Base-by-base conservation (phyloP, 495 filamentous ascomycete species). In the Aspergillus coremiiformis region DNA sequence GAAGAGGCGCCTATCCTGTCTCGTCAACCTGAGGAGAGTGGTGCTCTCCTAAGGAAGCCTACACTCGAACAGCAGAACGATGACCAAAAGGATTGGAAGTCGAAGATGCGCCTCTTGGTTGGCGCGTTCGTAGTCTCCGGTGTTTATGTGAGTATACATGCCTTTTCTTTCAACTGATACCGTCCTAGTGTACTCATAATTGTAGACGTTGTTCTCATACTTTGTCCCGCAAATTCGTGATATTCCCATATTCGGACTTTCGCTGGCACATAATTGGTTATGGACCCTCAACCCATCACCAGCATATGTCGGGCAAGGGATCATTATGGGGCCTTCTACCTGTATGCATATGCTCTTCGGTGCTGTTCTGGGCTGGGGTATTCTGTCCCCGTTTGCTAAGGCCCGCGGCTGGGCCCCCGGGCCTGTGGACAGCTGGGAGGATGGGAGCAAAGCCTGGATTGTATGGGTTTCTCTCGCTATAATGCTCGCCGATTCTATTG, bases 231-330 rank as follows among this genome's bases (percentile, higher is more conserved):
- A 91, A 30, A 70, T 96, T 23, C 84, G 89, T 17, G 82, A 88
- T 57, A 73, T 98, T 32, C 93, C 94, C 4, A 73, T 98, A 30
- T 86, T 97, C 57, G 93, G 93, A 0, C 65, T 78, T 1, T 65
- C 77, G 6, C 78, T 94, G 8, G 91, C 90, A 0, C 66, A 75
- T 14, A 82, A 83, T 19, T 98, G 92, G 92, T 75, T 97, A 3
- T 99, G 93, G 93, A 92, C 87, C 15, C 76, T 99, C 12, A 99
- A 99, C 53, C 93, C 94, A 5, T 93, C 87, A 41, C 84, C 94
- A 22, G 93, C 93, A 23, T 97, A 99, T 63, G 80, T 96, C 20
- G 93, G 92, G 2, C 78, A 82, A 58, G 78, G 78, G 3, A 79
- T 81, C 53, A 81, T 96, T 78, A 95, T 95, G 92, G 65, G 84